These are phyloP conservation scores for Saccharomycopsis sp. DNA, from an alignment of 805 yeast species.

Conservation along the genomic window DNA sequence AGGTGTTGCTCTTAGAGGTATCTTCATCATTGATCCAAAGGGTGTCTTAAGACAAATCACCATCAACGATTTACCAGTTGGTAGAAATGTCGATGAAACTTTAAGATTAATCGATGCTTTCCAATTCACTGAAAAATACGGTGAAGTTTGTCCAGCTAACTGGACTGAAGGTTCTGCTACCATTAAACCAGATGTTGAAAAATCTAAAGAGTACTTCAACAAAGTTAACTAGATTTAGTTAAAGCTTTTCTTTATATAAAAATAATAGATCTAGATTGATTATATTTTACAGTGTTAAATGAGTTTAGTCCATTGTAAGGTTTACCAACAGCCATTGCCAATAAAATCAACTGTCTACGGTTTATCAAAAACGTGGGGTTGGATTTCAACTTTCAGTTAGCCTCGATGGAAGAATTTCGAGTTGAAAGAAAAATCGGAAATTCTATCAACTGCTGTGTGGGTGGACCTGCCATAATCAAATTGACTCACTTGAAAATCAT, in stretches of 20 bases:
- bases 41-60: slow-evolving; percentile 94
- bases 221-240: slow-evolving; percentile 37
- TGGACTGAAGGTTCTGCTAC: slow-evolving; percentile 95
- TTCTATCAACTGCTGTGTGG: no score
- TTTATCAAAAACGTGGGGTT: no score
- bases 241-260: no score
- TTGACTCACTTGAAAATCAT: background rate
- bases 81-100: slow-evolving; percentile 97
- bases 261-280: no score
- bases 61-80: slow-evolving; percentile 98
- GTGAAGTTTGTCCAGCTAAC: slow-evolving; percentile 99
- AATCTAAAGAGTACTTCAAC: slow-evolving; percentile 71
- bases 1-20: slow-evolving; percentile 96
- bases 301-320: no score
- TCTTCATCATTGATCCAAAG: slow-evolving; percentile 94
- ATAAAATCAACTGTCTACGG: no score
- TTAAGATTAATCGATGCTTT: slow-evolving; percentile 96
- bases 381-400: no score
- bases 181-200: slow-evolving; percentile 72
- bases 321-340: no score
- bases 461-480: no score
- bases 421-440: no score
- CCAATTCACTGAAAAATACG: slow-evolving; percentile 99
- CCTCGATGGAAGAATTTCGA: no score
- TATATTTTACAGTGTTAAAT: no score